A percentile compares a stretch with the other conserved stretches of the same genome.
Evolutionary conservation across 2,329 filamentous ascomycete species (phyloP).

Genomic region (Cladosporium sp.): DNA sequence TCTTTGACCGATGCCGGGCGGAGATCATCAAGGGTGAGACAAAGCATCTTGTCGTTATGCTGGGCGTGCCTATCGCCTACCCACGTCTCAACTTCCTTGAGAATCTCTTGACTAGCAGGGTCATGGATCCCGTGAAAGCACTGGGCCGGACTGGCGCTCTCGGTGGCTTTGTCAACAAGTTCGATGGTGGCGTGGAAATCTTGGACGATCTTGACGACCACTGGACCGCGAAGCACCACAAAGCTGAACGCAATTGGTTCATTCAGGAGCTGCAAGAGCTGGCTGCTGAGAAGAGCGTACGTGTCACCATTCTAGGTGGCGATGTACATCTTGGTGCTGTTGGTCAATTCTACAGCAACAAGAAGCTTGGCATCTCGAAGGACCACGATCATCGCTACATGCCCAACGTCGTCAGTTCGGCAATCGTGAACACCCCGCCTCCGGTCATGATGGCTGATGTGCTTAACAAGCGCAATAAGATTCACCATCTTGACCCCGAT

Average conservation of each 20-base stretch:
- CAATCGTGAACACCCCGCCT: conserved; percentile 88
- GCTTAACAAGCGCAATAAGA: conserved; percentile 85
- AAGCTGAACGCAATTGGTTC: conserved; percentile 78
- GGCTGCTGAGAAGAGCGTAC: conserved; percentile 85
- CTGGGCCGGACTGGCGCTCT: conserved; percentile 77
- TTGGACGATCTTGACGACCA: conserved; percentile 92
- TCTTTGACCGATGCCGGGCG: conserved; percentile 78
- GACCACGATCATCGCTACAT: conserved; percentile 95
- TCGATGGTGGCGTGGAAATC: conserved; percentile 88
- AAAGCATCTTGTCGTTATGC: conserved; percentile 81
- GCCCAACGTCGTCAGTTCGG: conserved; percentile 90
- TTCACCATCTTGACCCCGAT: conserved; percentile 60
- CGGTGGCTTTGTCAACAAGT: conserved; percentile 76
- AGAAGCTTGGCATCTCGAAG: conserved; percentile 75
- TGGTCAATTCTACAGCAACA: conserved; percentile 92
- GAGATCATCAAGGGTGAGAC: conserved; percentile 81
- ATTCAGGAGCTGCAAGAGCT: conserved; percentile 90
- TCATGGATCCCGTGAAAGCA: conserved; percentile 86
- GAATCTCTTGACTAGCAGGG: conserved; percentile 70
- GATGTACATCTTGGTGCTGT: conserved; percentile 91
- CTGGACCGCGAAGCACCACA: conserved; percentile 95
- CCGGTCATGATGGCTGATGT: conserved; percentile 85
- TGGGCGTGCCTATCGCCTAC: conserved; percentile 63
- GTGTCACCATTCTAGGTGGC: conserved; percentile 86
- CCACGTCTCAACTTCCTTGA: conserved; percentile 54